Evolutionary conservation across 257 asterid species (phyloP), one percentile per base, ranked within the genome.

Genomic region (Jacaranda mimosifolia): DNA sequence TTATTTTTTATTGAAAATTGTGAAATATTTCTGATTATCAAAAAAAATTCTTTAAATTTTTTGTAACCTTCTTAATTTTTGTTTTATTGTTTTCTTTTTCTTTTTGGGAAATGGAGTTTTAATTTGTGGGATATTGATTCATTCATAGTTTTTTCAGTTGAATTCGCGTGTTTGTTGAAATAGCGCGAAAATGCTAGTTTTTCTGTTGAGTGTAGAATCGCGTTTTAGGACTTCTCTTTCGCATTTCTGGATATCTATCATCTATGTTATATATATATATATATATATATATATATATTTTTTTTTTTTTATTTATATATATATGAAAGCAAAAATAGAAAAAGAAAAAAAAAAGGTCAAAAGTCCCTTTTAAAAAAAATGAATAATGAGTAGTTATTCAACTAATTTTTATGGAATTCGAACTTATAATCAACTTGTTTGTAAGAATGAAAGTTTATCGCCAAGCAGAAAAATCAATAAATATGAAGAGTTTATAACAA

Each of bases 11-110:
- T 72, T 48, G 15, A 19, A 18, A 69, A 64, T 13, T 46, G 65
- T 18, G 45, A 52, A 72, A 46, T 67, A 36, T 42, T 46, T 64
- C 70, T 43, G 67, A 68, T 74, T 42, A 75, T 74, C 48, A 51
- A 11, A 9, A 78, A 52, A 8, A 45, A 80, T 70, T 45, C 57
- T 14, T 45, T 64, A 68, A 64, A 73, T 67, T 80, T 53, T 66
- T 2, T 35, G 73, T 19, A 80, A 66, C 80, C 77, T 68, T 26
- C n/a, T 67, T 35, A 40, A 69, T 39, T 65, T 77, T 74, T 21
- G 38, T 75, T 53, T 10, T 32, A 43, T 2, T 26, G 1, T 26
- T 26, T 26, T 26, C 32, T 26, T 0, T 26, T 26, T 26, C 2
- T 26, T 26, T 2, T 26, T 6, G 17, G 42, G 81, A 15, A 21